Percentiles rank a stretch among this genome's conserved stretches.
Conservation (phyloP, 805 yeast genomes). For the Danielozyma ontarioensis region DNA sequence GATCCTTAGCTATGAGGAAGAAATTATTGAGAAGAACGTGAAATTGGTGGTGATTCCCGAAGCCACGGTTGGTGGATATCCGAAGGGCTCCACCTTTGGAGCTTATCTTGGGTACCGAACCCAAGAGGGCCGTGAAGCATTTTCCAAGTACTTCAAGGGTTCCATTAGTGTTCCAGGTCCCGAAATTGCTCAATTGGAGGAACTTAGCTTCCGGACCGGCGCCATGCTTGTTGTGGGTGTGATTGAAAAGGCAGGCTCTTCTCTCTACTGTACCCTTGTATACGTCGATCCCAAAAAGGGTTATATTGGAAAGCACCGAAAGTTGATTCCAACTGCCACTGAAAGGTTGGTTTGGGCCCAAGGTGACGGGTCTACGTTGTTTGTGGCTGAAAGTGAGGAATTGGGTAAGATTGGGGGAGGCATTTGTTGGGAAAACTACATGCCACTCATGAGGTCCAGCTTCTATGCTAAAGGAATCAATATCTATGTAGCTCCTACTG, state of each 20-base stretch:
- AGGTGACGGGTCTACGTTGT: constrained; percentile 43
- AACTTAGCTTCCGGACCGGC: constrained; percentile 25
- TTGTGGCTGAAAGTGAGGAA: constrained; percentile 25
- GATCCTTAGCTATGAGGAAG: constrained; percentile 32
- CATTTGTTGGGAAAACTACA: constrained; percentile 45
- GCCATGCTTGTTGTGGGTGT: constrained; percentile 36
- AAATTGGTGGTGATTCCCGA: constrained; percentile 42
- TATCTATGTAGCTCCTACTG: constrained; percentile 36
- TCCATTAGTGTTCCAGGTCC: constrained; percentile 32
- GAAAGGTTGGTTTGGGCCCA: constrained; percentile 43
- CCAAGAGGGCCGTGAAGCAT: constrained; percentile 38
- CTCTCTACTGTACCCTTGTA: constrained; percentile 37
- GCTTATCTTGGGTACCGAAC: constrained; percentile 38
- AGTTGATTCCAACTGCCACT: constrained; percentile 40
- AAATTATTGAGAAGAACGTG: constrained; percentile 24
- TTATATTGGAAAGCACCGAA: constrained; percentile 35
- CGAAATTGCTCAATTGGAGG: constrained; percentile 28
- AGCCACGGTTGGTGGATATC: constrained; percentile 43
- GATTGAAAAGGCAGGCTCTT: constrained; percentile 30
- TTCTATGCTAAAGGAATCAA: constrained; percentile 40
- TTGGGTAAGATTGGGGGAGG: constrained; percentile 38
- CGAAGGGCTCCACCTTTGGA: constrained; percentile 40
- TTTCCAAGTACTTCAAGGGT: constrained; percentile 27
- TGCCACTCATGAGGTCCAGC: constrained; percentile 36
- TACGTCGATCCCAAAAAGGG: constrained; percentile 35